A percentile compares a stretch with the other conserved stretches of the same genome.
These are phyloP conservation scores for Astragalus membranaceus DNA, from an alignment of 306 rosid genomes.

Conservation along the genomic window DNA sequence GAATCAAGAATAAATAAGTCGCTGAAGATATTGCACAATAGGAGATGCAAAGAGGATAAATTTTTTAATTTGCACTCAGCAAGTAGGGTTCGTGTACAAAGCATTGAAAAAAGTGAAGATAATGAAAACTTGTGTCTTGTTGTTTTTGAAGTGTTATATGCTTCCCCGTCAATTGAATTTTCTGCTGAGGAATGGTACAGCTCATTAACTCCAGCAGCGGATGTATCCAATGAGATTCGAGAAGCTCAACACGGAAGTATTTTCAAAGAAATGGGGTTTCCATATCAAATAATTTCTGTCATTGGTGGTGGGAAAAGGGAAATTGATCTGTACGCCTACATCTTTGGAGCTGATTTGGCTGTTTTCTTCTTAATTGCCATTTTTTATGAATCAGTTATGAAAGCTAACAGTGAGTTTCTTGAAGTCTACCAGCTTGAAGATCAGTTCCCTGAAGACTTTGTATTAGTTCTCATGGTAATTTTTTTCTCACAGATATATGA, in stretches of 20 bases:
- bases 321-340: slow-evolving; percentile 80
- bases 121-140: slow-evolving; percentile 48
- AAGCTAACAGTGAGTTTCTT: slow-evolving; percentile 70
- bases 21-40: slow-evolving; percentile 56
- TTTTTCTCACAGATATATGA: background rate
- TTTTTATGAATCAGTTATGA: slow-evolving; percentile 68
- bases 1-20: slow-evolving; percentile 72
- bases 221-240: slow-evolving; percentile 73
- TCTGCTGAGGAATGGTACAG: slow-evolving; percentile 56
- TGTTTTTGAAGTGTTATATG: slow-evolving; percentile 79
- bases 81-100: slow-evolving; percentile 85
- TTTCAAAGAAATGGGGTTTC: slow-evolving; percentile 61
- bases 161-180: slow-evolving; percentile 57
- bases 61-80: slow-evolving; percentile 53
- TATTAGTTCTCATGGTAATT: slow-evolving; percentile 68
- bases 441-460: slow-evolving; percentile 90
- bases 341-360: slow-evolving; percentile 81
- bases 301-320: slow-evolving; percentile 87
- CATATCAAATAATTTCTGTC: slow-evolving; percentile 63
- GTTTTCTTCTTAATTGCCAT: slow-evolving; percentile 80
- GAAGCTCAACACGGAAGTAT: slow-evolving; percentile 51
- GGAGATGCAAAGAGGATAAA: slow-evolving; percentile 50
- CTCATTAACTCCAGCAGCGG: slow-evolving; percentile 84
- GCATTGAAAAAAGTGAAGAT: slow-evolving; percentile 80
- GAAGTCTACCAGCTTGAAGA: slow-evolving; percentile 90